These are phyloP conservation scores for Syzygium oleosum DNA, from an alignment of 345 rosid species.

Conservation along the genomic window DNA sequence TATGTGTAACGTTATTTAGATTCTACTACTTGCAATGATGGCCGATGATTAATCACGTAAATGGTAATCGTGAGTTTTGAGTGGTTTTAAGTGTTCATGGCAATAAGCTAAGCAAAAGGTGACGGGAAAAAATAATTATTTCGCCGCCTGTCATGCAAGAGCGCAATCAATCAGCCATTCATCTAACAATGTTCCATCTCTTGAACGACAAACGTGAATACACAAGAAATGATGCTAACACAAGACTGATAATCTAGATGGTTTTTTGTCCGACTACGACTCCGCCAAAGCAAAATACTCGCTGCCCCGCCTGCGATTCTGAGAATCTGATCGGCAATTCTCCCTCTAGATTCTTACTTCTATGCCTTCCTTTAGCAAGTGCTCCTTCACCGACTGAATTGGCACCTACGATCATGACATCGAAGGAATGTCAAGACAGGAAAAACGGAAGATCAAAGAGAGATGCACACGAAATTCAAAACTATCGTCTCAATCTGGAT, in stretches of 20 bases:
- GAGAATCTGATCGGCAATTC: background rate
- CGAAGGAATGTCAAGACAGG: background rate
- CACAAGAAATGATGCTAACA: background rate
- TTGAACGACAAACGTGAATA: background rate
- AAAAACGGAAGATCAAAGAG: background rate
- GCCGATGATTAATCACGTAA: background rate
- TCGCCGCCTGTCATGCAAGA: no score
- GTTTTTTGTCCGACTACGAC: background rate
- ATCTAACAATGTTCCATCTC: background rate
- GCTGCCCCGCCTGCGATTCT: background rate
- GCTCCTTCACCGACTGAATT: conserved; percentile 64
- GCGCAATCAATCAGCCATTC: background rate
- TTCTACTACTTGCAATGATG: rapidly evolving
- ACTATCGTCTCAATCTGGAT: background rate
- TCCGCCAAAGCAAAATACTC: background rate
- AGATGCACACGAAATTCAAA: background rate
- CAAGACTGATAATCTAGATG: background rate
- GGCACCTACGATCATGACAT: conserved; percentile 55
- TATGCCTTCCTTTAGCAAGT: conserved; percentile 49
- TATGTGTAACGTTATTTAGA: background rate
- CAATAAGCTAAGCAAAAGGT: background rate
- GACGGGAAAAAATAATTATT: background rate
- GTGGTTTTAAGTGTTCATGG: background rate
- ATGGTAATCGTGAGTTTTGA: background rate
- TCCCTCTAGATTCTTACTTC: conserved; percentile 49